phyloP scores from a whole-genome alignment of 139 green algal species.

The Pleodorina starrii region DNA sequence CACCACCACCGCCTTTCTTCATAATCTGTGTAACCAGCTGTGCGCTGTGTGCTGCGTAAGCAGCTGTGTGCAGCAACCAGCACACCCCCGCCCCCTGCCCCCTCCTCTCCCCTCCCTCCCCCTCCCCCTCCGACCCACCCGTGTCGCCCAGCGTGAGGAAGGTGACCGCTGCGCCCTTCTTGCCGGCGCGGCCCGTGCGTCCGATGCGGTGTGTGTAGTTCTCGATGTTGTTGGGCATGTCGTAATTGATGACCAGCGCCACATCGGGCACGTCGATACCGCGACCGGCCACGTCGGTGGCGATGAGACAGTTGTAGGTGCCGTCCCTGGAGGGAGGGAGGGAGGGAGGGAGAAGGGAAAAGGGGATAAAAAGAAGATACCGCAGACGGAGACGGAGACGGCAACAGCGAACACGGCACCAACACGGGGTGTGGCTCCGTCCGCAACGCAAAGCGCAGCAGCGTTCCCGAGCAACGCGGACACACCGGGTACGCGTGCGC shows the following conservation, averaged over 20 bases:
- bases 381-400: too few relatives aligned
- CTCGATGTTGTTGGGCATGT: slow-evolving; percentile 97
- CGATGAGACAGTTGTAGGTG: slow-evolving; percentile 95
- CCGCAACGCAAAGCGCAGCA: too few relatives aligned
- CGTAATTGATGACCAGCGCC: slow-evolving; percentile 97
- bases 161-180: slow-evolving; percentile 91
- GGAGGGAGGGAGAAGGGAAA: too few relatives aligned
- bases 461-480: too few relatives aligned
- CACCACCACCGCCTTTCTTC: too few relatives aligned
- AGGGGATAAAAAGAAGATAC: too few relatives aligned
- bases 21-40: too few relatives aligned
- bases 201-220: slow-evolving; percentile 97
- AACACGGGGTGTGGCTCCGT: too few relatives aligned
- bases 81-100: not conserved
- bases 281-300: slow-evolving; percentile 97
- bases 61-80: too few relatives aligned
- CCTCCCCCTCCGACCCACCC: not conserved
- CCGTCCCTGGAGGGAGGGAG: slow-evolving; percentile 70
- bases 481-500: too few relatives aligned
- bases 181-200: slow-evolving; percentile 89
- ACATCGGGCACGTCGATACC: slow-evolving; percentile 97
- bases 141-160: slow-evolving; percentile 87
- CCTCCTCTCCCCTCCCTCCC: not conserved
- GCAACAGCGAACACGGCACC: too few relatives aligned
- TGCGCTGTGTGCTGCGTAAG: too few relatives aligned